Evolutionary conservation across 805 yeast species (phyloP).

Genomic region (Cyberlindnera bimundalis): DNA sequence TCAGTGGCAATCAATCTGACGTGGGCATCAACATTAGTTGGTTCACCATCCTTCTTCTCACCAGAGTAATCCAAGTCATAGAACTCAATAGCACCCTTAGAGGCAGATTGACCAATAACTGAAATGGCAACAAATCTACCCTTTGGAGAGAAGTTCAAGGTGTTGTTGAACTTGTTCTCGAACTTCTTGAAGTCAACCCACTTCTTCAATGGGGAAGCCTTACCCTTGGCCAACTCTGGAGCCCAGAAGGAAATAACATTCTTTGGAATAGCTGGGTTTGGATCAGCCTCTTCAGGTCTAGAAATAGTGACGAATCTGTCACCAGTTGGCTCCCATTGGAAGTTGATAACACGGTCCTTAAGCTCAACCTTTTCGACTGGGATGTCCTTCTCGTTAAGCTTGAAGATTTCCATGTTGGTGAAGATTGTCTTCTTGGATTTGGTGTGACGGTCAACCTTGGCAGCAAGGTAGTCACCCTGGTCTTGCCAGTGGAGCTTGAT

Average conservation of each 20-base stretch:
- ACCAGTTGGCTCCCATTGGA: slow-evolving; percentile 95
- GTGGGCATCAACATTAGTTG: slow-evolving; percentile 33
- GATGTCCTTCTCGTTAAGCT: slow-evolving; percentile 79
- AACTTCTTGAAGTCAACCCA: slow-evolving; percentile 60
- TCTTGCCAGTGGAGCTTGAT: slow-evolving; percentile 94
- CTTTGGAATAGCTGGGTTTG: slow-evolving; percentile 60
- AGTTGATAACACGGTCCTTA: slow-evolving; percentile 80
- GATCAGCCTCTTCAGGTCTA: slow-evolving; percentile 44
- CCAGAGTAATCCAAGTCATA: slow-evolving; percentile 85
- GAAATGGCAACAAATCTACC: slow-evolving; percentile 74
- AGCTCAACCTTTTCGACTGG: slow-evolving; percentile 95
- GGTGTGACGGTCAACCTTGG: slow-evolving; percentile 95
- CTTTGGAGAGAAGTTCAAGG: slow-evolving; percentile 84
- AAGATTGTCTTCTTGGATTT: slow-evolving; percentile 90
- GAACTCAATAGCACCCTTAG: slow-evolving; percentile 72
- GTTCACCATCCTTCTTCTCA: slow-evolving; percentile 44
- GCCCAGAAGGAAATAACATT: slow-evolving; percentile 79
- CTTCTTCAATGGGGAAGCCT: slow-evolving; percentile 40
- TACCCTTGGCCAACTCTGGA: slow-evolving; percentile 57
- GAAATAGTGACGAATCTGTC: slow-evolving; percentile 83
- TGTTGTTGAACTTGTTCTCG: slow-evolving; percentile 63
- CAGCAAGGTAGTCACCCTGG: slow-evolving; percentile 78
- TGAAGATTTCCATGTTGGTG: slow-evolving; percentile 90
- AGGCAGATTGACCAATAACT: slow-evolving; percentile 42
- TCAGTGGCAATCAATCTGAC: slow-evolving; percentile 47